A percentile compares a stretch with the other conserved stretches of the same genome.
phyloP scores from a whole-genome alignment of 768 basidiomycete species.

The Phlebiopsis gigantea region DNA sequence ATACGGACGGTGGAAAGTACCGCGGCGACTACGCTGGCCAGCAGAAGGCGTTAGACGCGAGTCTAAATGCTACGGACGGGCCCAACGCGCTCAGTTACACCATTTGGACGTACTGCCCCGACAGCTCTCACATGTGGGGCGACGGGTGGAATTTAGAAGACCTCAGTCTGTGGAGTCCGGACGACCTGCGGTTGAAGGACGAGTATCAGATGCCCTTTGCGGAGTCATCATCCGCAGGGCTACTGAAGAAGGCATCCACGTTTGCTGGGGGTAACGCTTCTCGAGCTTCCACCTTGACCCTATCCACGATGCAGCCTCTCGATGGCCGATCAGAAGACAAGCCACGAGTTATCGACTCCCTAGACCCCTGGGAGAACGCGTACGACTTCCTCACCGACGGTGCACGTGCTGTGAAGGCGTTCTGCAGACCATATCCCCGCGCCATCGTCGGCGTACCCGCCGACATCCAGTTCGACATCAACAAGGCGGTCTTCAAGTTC shows the following conservation, averaged over 20 bases:
- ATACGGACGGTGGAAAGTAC: conserved; percentile 57
- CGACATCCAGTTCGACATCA: conserved; percentile 72
- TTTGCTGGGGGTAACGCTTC: conserved; percentile 6
- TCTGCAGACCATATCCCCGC: conserved; percentile 77
- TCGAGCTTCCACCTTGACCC: conserved; percentile 32
- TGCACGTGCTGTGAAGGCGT: conserved; percentile 78
- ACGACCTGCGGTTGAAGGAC: conserved; percentile 47
- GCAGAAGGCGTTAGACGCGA: conserved; percentile 84
- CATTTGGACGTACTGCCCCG: conserved; percentile 84
- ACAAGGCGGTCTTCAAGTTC: conserved; percentile 64
- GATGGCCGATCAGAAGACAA: conserved; percentile 18
- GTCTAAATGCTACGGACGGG: conserved; percentile 74
- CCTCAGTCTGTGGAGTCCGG: conserved; percentile 78
- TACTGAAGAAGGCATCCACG: conserved; percentile 28
- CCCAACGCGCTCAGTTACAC: conserved; percentile 72
- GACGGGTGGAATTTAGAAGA: conserved; percentile 98
- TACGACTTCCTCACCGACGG: conserved; percentile 81
- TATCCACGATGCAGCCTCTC: conserved; percentile 27
- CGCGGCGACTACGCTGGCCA: conserved; percentile 75
- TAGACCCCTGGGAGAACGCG: conserved; percentile 41
- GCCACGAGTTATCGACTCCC: conserved; percentile 19
- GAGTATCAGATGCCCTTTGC: conserved; percentile 22
- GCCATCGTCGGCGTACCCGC: conserved; percentile 65
- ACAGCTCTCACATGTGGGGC: conserved; percentile 83
- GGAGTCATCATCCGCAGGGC: conserved; percentile 35